These are phyloP conservation scores for Fraxinus nigra DNA, from an alignment of 305 asterid species.

Conservation along the genomic window DNA sequence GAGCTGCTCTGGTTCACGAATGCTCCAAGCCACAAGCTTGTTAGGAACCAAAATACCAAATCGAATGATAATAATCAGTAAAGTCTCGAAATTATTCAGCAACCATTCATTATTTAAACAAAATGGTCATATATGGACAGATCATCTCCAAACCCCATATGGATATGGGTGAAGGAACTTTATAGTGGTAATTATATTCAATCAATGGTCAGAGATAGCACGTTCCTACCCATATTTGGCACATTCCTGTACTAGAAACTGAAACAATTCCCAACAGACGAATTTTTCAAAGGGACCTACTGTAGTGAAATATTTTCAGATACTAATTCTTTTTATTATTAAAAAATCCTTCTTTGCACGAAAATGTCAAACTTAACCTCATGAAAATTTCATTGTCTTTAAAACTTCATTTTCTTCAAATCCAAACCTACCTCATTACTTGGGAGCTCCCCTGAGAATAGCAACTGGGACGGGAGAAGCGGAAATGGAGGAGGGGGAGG, in stretches of 20 bases:
- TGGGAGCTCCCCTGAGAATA: background rate
- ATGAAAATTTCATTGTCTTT: background rate
- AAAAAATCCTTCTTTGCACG: background rate
- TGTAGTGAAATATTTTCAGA: background rate
- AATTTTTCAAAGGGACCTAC: background rate
- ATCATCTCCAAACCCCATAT: background rate
- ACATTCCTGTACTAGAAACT: background rate
- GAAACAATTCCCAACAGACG: background rate
- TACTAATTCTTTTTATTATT: background rate
- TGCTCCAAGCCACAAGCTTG: background rate
- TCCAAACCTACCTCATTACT: background rate
- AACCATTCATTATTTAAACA: background rate
- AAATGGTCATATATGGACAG: background rate
- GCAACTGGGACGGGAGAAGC: background rate
- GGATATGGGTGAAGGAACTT: background rate
- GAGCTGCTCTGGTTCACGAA: background rate
- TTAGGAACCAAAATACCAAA: background rate
- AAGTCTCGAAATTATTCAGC: background rate
- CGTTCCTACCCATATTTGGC: background rate
- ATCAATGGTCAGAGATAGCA: background rate
- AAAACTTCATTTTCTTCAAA: background rate
- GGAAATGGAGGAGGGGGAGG: background rate
- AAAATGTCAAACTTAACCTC: background rate
- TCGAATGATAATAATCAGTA: background rate
- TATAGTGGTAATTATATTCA: background rate